Conservation (phyloP, 2,329 filamentous ascomycete species). For the Penicillium sp. region DNA sequence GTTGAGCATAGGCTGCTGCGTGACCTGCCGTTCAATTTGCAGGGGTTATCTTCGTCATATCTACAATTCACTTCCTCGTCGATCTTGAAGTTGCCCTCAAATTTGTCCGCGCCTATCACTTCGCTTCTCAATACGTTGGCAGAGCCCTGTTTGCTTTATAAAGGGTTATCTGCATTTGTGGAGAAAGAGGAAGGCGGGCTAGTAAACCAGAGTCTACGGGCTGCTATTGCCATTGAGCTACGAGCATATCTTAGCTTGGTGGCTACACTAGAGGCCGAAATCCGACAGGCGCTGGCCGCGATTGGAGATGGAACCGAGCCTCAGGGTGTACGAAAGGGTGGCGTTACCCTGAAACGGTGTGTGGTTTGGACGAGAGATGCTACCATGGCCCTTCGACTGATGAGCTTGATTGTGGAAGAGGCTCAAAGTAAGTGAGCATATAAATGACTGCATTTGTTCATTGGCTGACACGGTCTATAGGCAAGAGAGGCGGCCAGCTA, state of each 20-base stretch:
- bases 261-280: conserved; percentile 88
- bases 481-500: conserved; percentile 80
- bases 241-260: conserved; percentile 87
- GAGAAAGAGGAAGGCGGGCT: conserved; percentile 78
- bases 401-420: conserved; percentile 93
- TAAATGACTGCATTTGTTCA: neutral
- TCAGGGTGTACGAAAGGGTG: conserved; percentile 74
- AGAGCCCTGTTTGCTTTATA: conserved; percentile 90
- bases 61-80: conserved; percentile 70
- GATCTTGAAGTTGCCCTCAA: conserved; percentile 71
- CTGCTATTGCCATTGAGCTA: conserved; percentile 80
- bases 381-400: conserved; percentile 88
- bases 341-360: conserved; percentile 91
- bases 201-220: conserved; percentile 86
- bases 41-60: conserved; percentile 85
- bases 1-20: conserved; percentile 66
- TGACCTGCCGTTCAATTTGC: conserved; percentile 88
- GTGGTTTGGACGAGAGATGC: conserved; percentile 97
- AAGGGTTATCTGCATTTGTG: conserved; percentile 75
- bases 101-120: conserved; percentile 78
- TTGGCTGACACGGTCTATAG: conserved; percentile 30
- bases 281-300: conserved; percentile 73
- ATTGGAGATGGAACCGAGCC: conserved; percentile 60
- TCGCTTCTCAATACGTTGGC: conserved; percentile 85
- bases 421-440: conserved; percentile 63